Evolutionary conservation across 257 asterid species (phyloP), one percentile per base, ranked within the genome.

Genomic region (Buddleja alternifolia): DNA sequence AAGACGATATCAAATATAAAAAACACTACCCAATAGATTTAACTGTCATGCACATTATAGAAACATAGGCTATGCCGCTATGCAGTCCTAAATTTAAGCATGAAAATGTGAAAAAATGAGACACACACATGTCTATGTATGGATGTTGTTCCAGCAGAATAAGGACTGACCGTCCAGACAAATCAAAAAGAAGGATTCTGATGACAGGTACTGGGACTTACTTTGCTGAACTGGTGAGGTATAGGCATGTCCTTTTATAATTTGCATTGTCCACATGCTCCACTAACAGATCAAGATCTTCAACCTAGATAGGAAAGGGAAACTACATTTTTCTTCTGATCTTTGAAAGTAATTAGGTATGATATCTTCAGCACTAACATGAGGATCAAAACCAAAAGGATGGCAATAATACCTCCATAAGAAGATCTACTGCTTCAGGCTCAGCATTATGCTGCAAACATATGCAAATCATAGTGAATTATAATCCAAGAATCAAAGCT

Each of bases 361-460:
- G 21, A 56, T 63, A 29, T 60, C 44, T 21, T 58, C 4, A 19
- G 60, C 57, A 61, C 24, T 23, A 61, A 41, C 42, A 67, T 12
- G 21, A 45, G 10, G 32, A 23, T 12, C 53, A 45, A 56, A 66
- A 16, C 48, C 36, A 21, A 63, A 55, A 73, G 52, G 39, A 46
- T 0, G 32, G 36, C 34, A n/a, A 15, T 4, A 59, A 36, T 85
- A 88, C 96, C 93, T 88, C 93, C 96, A 88, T 86, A 16, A 86
- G 78, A 82, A 88, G 93, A 82, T 88, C 91, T 6, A 83, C 89
- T 5, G 93, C 96, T 80, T 88, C 96, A 40, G 96, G 93, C 77
- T 88, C 99, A 19, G 98, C 97, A 80, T 91, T 94, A 69, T 94
- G 97, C 99, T 94, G 94, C 87, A 85, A 65, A 59, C 24, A 66